phyloP scores from a whole-genome alignment of 2,329 filamentous ascomycete genomes.

The Akanthomyces muscarius region DNA sequence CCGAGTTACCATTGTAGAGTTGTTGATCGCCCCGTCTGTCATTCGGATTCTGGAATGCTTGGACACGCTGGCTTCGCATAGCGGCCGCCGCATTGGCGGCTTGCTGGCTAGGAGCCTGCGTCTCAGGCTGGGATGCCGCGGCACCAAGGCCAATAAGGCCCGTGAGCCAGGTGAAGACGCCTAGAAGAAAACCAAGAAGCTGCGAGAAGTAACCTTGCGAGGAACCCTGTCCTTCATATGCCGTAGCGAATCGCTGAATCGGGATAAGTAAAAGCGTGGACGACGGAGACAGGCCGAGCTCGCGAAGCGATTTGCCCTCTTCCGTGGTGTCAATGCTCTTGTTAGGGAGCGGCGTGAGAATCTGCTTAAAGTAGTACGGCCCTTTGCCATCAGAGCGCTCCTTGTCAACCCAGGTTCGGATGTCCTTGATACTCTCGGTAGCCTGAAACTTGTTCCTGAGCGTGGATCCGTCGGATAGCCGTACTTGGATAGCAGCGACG shows the following conservation, averaged over 20 bases:
- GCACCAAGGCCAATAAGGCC: slow-evolving; percentile 27
- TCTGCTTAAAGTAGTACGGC: slow-evolving; percentile 80
- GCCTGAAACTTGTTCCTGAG: slow-evolving; percentile 69
- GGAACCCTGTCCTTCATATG: slow-evolving; percentile 33
- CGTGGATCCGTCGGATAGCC: slow-evolving; percentile 79
- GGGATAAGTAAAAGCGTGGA: slow-evolving; percentile 81
- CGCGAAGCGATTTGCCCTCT: slow-evolving; percentile 63
- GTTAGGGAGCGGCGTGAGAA: slow-evolving; percentile 74
- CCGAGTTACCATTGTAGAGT: slow-evolving; percentile 89
- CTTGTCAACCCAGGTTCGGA: slow-evolving; percentile 74
- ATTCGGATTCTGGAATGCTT: slow-evolving; percentile 30
- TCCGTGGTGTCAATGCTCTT: slow-evolving; percentile 70
- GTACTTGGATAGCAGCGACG: slow-evolving; percentile 63
- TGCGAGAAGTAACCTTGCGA: slow-evolving; percentile 28
- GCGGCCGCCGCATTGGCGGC: slow-evolving; percentile 11
- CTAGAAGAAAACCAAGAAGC: slow-evolving; percentile 29
- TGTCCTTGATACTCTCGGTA: slow-evolving; percentile 58
- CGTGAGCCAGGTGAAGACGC: slow-evolving; percentile 29
- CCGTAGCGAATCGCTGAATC: slow-evolving; percentile 45
- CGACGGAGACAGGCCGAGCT: slow-evolving; percentile 71
- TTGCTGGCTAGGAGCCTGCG: background rate
- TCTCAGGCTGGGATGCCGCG: background rate
- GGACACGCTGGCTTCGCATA: slow-evolving; percentile 24
- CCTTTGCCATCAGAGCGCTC: slow-evolving; percentile 51
- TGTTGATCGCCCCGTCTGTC: slow-evolving; percentile 58